Evolutionary conservation across 108 stramenopile genomes (phyloP), one percentile per base, ranked within the genome.

Genomic region (Cyclotella sp.): DNA sequence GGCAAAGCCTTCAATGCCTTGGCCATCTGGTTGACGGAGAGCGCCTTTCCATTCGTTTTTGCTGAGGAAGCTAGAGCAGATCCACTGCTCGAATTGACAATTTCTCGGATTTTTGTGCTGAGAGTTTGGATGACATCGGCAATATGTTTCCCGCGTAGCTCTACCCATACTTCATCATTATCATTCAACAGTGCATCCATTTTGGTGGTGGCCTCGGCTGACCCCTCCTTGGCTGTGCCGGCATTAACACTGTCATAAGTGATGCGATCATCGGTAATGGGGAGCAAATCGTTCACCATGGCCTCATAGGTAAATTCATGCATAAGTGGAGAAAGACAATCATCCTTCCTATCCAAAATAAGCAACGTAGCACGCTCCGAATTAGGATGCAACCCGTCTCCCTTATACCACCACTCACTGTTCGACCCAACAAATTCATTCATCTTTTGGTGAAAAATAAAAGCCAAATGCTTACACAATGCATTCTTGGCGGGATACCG

Each of bases 221-320:
- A 47, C 30, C 71, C 72, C 29, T 66, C 73, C 11, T 89, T 86
- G 28, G 70, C 78, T 24, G 71, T 70, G 9, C 78, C 91, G n/a
- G 82, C 86, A 61, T 88, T 72, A 67, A 83, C 87, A 43, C 78
- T 70, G 13, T 68, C 74, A 67, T 89, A 89, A 21, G 90, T 90
- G 70, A 96, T 94, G n/a, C 86, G 79, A 68, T 95, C 97, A 68
- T 95, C 97, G 22, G 94, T 82, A 43, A 80, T 69, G 1, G 59
- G 64, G 18, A 99, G 89, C 69, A 98, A 76, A 66, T 99, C 99
- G 49, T 98, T 91, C 26, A 98, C 97, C 93, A 99, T 93, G 15
- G 97, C 90, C 85, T 99, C 97, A 77, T 98, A 99, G 6, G 90
- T 96, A 79, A 97, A 98, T 77, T 98, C 97, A 85, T 99, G 99